These are phyloP conservation scores for Pichia thaimueangensis DNA, from an alignment of 805 yeast species.

Conservation along the genomic window DNA sequence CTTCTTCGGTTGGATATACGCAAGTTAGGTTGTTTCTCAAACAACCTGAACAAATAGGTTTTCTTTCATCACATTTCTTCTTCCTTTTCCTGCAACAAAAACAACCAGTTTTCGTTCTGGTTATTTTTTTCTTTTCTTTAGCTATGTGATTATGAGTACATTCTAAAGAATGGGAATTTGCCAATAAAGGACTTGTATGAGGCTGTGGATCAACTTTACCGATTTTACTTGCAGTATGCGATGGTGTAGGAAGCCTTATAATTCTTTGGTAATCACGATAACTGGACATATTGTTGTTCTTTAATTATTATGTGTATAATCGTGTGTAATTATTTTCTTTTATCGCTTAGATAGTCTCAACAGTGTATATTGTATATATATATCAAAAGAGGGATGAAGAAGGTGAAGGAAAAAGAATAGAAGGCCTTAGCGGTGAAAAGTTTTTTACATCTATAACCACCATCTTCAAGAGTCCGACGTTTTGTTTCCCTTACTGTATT, in stretches of 20 bases:
- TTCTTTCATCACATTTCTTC: slow-evolving; percentile 34
- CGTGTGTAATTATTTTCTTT: too few species aligned
- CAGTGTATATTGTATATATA: too few species aligned
- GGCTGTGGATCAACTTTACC: neutral
- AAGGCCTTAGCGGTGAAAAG: neutral
- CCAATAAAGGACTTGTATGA: neutral
- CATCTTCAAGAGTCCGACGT: too few species aligned
- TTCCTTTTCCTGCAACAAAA: slow-evolving; percentile 33
- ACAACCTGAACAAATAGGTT: slow-evolving; percentile 33
- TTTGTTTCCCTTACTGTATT: neutral
- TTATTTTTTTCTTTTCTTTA: slow-evolving; percentile 25
- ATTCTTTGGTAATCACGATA: slow-evolving; percentile 31
- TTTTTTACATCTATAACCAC: too few species aligned
- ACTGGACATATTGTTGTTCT: slow-evolving; percentile 20
- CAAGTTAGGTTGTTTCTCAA: slow-evolving; percentile 29
- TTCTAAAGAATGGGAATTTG: neutral
- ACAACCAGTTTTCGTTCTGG: slow-evolving; percentile 34
- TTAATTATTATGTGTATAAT: too few species aligned
- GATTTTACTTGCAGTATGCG: neutral
- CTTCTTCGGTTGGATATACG: slow-evolving; percentile 27
- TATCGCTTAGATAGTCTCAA: too few species aligned
- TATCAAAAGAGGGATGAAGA: neutral
- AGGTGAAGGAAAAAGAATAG: neutral
- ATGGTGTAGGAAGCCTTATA: slow-evolving; percentile 19
- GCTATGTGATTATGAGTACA: neutral